These are phyloP conservation scores for Magnaporthales sp. DNA, from an alignment of 2,329 filamentous ascomycete species.

Conservation along the genomic window DNA sequence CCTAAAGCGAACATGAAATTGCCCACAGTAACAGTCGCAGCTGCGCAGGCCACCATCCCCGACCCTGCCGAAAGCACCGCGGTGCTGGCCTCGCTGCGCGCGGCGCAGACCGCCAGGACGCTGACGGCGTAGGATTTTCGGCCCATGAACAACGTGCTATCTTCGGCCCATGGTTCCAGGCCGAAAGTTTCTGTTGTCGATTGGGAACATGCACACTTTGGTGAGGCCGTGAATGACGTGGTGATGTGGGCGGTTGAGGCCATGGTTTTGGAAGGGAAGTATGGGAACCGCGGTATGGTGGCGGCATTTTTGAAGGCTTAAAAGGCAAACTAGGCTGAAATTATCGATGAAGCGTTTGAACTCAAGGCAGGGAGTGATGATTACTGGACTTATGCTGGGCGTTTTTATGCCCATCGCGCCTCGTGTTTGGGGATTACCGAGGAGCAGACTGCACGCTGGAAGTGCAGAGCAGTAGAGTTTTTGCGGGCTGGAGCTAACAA, in stretches of 20 bases:
- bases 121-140: not conserved
- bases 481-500: not conserved
- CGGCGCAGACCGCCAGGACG: not conserved
- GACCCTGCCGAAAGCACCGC: not conserved
- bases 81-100: not conserved
- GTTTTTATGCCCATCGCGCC: not conserved
- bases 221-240: not conserved
- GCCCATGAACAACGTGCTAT: not conserved
- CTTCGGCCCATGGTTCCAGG: not conserved
- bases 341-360: not conserved
- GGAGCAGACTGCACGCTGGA: not conserved
- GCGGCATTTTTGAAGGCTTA: not conserved
- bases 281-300: not conserved
- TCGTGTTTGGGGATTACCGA: not conserved
- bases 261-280: not conserved
- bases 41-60: no score
- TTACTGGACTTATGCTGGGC: not conserved
- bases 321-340: not conserved
- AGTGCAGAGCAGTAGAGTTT: not conserved
- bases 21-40: no score
- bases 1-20: no score
- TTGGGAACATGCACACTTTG: not conserved
- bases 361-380: not conserved
- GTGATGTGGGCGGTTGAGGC: not conserved
- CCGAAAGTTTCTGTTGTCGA: not conserved